phyloP scores from a whole-genome alignment of 2,329 filamentous ascomycete genomes.

The Cytospora piceae region DNA sequence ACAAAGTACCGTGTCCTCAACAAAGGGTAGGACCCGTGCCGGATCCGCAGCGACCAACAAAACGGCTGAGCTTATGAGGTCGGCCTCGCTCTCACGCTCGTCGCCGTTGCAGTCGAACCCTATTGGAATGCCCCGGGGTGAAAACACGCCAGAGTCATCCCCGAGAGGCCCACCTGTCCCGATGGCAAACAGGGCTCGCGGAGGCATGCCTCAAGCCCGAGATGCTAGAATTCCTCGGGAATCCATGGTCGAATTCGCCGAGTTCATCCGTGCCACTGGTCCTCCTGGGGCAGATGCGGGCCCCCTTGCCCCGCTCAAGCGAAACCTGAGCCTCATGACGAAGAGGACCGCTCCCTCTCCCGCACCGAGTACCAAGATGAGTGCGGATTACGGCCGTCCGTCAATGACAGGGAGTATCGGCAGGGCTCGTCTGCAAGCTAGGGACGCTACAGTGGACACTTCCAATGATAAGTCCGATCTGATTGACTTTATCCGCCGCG shows the following conservation, averaged over 20 bases:
- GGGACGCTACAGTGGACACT: slow-evolving; percentile 67
- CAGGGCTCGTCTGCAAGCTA: slow-evolving; percentile 67
- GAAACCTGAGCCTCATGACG: slow-evolving; percentile 37
- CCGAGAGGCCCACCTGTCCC: slow-evolving; percentile 40
- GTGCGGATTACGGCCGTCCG: slow-evolving; percentile 45
- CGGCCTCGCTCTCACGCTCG: slow-evolving; percentile 40
- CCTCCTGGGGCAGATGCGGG: slow-evolving; percentile 55
- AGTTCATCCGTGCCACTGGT: slow-evolving; percentile 86
- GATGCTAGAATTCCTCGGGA: slow-evolving; percentile 74
- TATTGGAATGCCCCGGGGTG: slow-evolving; percentile 33
- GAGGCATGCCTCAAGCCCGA: slow-evolving; percentile 55
- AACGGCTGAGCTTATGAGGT: slow-evolving; percentile 41
- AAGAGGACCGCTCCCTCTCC: slow-evolving; percentile 40
- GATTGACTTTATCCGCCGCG: slow-evolving; percentile 93
- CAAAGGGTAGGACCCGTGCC: slow-evolving; percentile 50
- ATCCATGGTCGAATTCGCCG: slow-evolving; percentile 80
- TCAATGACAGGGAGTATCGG: slow-evolving; percentile 40
- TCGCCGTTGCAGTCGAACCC: slow-evolving; percentile 45
- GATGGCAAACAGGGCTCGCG: slow-evolving; percentile 40
- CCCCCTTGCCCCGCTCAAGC: slow-evolving; percentile 31
- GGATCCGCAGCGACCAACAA: slow-evolving; percentile 53
- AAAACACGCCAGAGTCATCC: slow-evolving; percentile 37
- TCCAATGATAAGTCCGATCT: slow-evolving; percentile 78
- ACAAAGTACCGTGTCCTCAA: slow-evolving; percentile 44
- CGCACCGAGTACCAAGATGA: slow-evolving; percentile 41